Conservation (phyloP, 192 early-diverging fungal genomes). For the Coemansia furcata region DNA sequence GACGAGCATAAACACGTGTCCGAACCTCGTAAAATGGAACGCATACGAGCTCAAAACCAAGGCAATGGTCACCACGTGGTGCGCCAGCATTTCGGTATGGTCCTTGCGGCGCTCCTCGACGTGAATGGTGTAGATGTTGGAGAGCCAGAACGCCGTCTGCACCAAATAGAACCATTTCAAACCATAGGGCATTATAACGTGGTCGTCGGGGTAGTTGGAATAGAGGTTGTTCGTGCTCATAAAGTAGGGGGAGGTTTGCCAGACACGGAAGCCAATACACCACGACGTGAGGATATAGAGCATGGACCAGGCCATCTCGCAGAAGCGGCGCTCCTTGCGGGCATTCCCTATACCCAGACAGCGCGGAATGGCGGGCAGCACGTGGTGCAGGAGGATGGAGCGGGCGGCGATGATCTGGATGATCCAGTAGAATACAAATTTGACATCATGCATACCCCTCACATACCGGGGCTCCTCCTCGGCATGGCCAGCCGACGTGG, state of each 20-base stretch:
- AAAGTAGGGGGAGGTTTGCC: slow-evolving; percentile 42
- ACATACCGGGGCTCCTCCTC: slow-evolving; percentile 12
- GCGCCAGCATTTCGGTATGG: slow-evolving; percentile 49
- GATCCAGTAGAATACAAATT: slow-evolving; percentile 65
- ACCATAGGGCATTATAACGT: slow-evolving; percentile 39
- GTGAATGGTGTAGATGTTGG: slow-evolving; percentile 50
- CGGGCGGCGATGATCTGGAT: slow-evolving; percentile 64
- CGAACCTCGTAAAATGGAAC: slow-evolving; percentile 56
- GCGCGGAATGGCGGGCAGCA: slow-evolving; percentile 25
- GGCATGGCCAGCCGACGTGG: background rate
- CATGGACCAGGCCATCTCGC: slow-evolving; percentile 55
- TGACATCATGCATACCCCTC: slow-evolving; percentile 57
- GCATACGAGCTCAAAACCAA: slow-evolving; percentile 51
- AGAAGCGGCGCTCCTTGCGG: slow-evolving; percentile 45
- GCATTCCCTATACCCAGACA: slow-evolving; percentile 19
- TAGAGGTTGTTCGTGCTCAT: slow-evolving; percentile 52
- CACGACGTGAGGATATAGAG: slow-evolving; percentile 44
- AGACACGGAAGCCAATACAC: slow-evolving; percentile 34
- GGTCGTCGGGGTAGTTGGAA: slow-evolving; percentile 51
- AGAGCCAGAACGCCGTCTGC: slow-evolving; percentile 51
- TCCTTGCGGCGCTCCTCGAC: slow-evolving; percentile 57
- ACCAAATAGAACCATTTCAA: slow-evolving; percentile 56
- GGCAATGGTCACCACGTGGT: slow-evolving; percentile 55
- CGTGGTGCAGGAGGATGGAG: slow-evolving; percentile 54
- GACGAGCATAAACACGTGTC: slow-evolving; percentile 53